Evolutionary conservation across 352 stramenopile genomes (phyloP).

Genomic region (Saprolegnia diclina): DNA sequence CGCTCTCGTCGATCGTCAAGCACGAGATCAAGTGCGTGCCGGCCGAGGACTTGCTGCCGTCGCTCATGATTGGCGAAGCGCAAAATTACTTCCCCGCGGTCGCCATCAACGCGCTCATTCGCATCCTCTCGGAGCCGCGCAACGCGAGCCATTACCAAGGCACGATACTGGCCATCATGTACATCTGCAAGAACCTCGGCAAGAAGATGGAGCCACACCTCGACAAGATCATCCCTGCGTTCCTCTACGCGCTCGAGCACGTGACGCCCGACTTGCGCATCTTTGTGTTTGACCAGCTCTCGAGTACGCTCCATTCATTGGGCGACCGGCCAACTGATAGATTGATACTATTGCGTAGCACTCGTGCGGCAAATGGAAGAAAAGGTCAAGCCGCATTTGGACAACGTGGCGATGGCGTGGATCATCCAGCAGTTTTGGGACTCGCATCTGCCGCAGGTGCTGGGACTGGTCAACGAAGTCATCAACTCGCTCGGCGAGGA

Average conservation of each 20-base stretch:
- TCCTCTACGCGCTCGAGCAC: conserved; percentile 91
- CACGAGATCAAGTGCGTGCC: conserved; percentile 43
- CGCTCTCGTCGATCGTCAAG: conserved; percentile 38
- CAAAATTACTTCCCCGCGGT: conserved; percentile 97
- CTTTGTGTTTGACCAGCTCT: conserved; percentile 95
- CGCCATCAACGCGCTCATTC: conserved; percentile 93
- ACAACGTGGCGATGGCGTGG: conserved; percentile 75
- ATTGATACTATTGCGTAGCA: conserved; percentile 32
- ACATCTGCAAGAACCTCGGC: conserved; percentile 96
- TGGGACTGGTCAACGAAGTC: conserved; percentile 95
- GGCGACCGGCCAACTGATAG: neutral
- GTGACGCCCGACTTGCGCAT: conserved; percentile 86
- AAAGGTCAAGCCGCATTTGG: conserved; percentile 90
- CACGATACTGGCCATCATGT: conserved; percentile 98
- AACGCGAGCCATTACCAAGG: conserved; percentile 96
- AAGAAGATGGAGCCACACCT: conserved; percentile 93
- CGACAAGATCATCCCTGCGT: conserved; percentile 95
- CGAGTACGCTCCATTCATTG: conserved; percentile 15
- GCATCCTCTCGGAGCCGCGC: conserved; percentile 95
- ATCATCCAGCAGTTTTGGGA: conserved; percentile 83
- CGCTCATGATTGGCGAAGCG: conserved; percentile 71
- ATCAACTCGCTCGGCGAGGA: conserved; percentile 74
- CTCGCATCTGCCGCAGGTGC: conserved; percentile 94
- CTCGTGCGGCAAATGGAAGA: conserved; percentile 96
- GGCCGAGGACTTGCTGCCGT: conserved; percentile 68